Evolutionary conservation across 306 rosid species (phyloP).

Genomic region (Hippophae rhamnoides): DNA sequence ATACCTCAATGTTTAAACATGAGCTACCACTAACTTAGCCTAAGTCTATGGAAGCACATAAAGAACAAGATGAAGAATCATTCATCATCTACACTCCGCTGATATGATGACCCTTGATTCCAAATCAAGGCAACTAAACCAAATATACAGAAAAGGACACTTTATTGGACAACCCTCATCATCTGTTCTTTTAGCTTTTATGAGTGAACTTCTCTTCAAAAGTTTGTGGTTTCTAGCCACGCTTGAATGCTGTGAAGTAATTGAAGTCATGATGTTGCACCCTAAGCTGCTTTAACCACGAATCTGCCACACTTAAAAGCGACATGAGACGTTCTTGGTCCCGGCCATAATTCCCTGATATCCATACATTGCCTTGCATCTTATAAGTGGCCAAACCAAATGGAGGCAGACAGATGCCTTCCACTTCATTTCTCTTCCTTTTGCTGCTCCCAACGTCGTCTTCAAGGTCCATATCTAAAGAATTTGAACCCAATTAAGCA

Average conservation of each 20-base stretch:
- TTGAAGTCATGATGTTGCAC: slow-evolving; percentile 94
- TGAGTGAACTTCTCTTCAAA: neutral
- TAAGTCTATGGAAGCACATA: no score
- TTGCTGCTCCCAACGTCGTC: slow-evolving; percentile 38
- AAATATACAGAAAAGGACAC: no score
- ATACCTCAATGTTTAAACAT: no score
- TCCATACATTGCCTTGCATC: slow-evolving; percentile 85
- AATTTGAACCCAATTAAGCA: neutral
- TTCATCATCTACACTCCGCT: no score
- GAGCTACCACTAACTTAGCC: no score
- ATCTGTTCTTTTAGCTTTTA: neutral
- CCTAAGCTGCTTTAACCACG: slow-evolving; percentile 88
- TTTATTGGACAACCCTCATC: slow-evolving; percentile 16
- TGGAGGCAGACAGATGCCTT: slow-evolving; percentile 49
- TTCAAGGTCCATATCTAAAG: slow-evolving; percentile 58
- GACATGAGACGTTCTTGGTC: slow-evolving; percentile 67
- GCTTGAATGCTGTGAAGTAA: slow-evolving; percentile 54
- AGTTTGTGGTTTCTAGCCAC: slow-evolving; percentile 14
- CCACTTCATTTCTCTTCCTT: slow-evolving; percentile 55
- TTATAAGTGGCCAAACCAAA: slow-evolving; percentile 93
- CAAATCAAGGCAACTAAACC: no score
- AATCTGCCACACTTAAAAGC: slow-evolving; percentile 74
- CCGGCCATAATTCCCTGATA: slow-evolving; percentile 60
- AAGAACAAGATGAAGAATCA: no score
- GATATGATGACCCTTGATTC: no score